Conservation (phyloP, 208 protist genomes). For the Wallacemonas collosoma region DNA sequence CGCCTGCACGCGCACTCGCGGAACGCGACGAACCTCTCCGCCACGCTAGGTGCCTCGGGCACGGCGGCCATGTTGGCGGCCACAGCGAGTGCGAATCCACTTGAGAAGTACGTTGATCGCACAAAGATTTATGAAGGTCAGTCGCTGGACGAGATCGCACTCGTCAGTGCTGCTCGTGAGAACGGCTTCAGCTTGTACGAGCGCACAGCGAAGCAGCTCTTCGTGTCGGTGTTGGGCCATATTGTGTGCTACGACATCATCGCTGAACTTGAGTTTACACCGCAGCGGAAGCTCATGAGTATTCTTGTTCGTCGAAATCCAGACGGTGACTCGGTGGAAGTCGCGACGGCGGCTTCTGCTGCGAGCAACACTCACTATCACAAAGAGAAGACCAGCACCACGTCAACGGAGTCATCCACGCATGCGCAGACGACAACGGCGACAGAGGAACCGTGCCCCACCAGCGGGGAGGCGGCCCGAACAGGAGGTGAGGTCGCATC, state of each 20-base stretch:
- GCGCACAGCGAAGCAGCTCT: constrained; percentile 68
- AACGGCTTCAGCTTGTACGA: constrained; percentile 80
- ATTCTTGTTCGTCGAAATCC: constrained; percentile 66
- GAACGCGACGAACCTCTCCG: constrained; percentile 31
- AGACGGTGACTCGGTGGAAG: constrained; percentile 34
- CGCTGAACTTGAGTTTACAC: constrained; percentile 80
- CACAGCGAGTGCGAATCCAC: not conserved
- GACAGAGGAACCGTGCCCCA: too few relatives aligned
- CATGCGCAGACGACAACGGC: not conserved
- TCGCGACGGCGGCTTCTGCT: constrained; percentile 20
- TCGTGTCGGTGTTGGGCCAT: constrained; percentile 54
- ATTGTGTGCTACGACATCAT: constrained; percentile 84
- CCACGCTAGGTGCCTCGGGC: constrained; percentile 1
- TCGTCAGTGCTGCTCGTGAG: constrained; percentile 75
- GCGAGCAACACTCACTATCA: constrained; percentile 37
- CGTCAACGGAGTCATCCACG: not conserved
- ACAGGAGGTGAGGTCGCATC: too few relatives aligned
- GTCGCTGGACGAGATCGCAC: constrained; percentile 93
- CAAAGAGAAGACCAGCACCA: constrained; percentile 9
- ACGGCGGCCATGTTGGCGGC: not conserved
- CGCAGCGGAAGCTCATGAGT: constrained; percentile 87
- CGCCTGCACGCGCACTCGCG: constrained; percentile 30
- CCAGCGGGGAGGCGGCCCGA: too few relatives aligned
- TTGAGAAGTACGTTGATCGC: constrained; percentile 53
- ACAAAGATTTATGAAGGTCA: constrained; percentile 86